Base-by-base conservation (phyloP, 2,329 filamentous ascomycete species). In the Pestalotiopsis sp. region DNA sequence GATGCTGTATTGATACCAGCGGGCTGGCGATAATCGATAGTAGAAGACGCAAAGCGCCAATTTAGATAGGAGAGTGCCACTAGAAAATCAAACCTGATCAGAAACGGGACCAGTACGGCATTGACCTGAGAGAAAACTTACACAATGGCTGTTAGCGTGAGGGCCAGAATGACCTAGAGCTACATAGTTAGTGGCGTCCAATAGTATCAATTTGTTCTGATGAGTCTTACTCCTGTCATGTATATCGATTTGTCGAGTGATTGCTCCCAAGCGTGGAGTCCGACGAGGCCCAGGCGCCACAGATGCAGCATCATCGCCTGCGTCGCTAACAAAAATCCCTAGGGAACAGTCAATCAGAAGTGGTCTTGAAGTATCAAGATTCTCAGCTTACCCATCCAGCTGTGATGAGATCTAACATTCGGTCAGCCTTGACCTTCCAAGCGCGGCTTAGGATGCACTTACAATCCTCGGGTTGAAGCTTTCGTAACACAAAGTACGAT, bases 401-500 rank as follows among this genome's bases (percentile, higher is more conserved):
- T 14, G 49, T 27, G 4, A 65, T 52, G 2, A 65, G 12, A 23
- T 65, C 62, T 65, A 45, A 14, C 4, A 13, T 2, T 17, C 12
- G 41, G 5, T 45, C 17, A 45, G 41, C 13, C 41, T 45, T 45
- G 41, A 45, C 13, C 6, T 45, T 13, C 41, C 17, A 45, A 45
- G 41, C 41, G 13, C 11, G 5, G 13, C 41, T 4, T 14, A 2
- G 13, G 13, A 45, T 45, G 41, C 41, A 31, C 62, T 36, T 65
- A 65, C 62, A 65, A 56, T 65, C 62, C 45, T 65, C 62, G 27
- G 31, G 52, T 17, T 39, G 62, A 25, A 71, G 66, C 14, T 58
- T 56, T n/a, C 65, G 63, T 12, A 69, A 23, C n/a, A 72, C 41
- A 2, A 31, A 68, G 1, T 66, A 25, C 49, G 71, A 70, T 31